Evolutionary conservation across 2,329 filamentous ascomycete genomes (phyloP).

Genomic region (Dichotomopilus funicola): DNA sequence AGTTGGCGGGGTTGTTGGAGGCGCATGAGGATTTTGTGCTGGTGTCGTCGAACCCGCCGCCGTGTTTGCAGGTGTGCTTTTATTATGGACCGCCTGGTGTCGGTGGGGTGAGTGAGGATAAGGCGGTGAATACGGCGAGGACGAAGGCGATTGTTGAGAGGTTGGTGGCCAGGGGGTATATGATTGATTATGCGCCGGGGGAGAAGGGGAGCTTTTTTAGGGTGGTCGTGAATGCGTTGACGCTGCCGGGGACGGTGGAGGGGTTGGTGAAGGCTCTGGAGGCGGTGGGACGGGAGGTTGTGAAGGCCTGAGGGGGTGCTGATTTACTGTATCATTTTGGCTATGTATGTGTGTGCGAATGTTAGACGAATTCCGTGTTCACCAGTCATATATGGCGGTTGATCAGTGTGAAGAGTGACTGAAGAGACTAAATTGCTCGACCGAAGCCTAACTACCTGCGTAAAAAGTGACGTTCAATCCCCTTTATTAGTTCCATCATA

Average conservation of each 20-base stretch:
- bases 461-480: too few species aligned
- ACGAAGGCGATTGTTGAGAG: constrained; percentile 44
- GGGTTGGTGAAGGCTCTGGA: constrained; percentile 49
- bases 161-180: constrained; percentile 48
- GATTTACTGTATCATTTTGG: too few species aligned
- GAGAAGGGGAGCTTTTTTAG: constrained; percentile 50
- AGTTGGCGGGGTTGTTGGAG: constrained; percentile 58
- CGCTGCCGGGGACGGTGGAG: constrained; percentile 44
- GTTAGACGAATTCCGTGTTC: neutral
- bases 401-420: too few species aligned
- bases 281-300: constrained; percentile 34
- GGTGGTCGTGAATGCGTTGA: constrained; percentile 55
- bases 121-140: constrained; percentile 41
- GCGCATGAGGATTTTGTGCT: constrained; percentile 57
- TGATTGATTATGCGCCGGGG: constrained; percentile 56
- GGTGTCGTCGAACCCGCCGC: constrained; percentile 69
- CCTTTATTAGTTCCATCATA: too few species aligned
- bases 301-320: neutral
- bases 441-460: too few species aligned
- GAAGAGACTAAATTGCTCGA: too few species aligned
- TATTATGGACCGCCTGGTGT: constrained; percentile 59
- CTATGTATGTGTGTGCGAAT: neutral
- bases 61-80: constrained; percentile 92
- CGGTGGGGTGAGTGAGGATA: constrained; percentile 40
- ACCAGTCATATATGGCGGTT: neutral